These are phyloP conservation scores for Dactylorhiza incarnata DNA, from an alignment of 106 monocot species.

Conservation along the genomic window DNA sequence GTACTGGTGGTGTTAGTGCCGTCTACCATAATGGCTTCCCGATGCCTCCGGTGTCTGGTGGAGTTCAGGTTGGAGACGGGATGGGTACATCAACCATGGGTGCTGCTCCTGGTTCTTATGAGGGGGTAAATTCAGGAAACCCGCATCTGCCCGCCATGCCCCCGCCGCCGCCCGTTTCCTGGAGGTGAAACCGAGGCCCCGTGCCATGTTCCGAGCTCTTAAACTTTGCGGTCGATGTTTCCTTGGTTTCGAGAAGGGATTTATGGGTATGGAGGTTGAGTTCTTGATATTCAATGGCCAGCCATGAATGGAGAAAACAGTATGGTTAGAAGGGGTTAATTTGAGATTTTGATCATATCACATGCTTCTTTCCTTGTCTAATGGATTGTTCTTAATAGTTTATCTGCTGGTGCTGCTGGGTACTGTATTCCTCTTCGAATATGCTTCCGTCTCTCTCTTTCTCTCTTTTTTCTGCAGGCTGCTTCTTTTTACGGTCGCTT, in stretches of 20 bases:
- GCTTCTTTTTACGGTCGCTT: too few species aligned
- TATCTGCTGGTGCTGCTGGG: neutral
- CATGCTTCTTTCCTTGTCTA: neutral
- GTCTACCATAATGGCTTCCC: slow-evolving; percentile 14
- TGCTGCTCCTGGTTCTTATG: neutral
- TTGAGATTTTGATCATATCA: neutral
- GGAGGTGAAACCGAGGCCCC: slow-evolving; percentile 1
- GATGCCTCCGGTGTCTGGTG: slow-evolving; percentile 5
- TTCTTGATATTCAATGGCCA: neutral
- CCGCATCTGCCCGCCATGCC: neutral
- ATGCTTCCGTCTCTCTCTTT: neutral
- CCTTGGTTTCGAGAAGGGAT: neutral
- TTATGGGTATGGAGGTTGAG: neutral
- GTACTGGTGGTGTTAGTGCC: neutral
- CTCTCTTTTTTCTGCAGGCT: too few species aligned
- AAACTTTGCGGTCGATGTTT: neutral
- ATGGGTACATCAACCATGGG: neutral
- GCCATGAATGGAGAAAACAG: neutral
- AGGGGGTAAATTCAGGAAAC: neutral
- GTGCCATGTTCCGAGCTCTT: neutral
- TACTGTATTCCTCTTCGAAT: neutral
- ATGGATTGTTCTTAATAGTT: neutral
- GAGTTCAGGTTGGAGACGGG: neutral
- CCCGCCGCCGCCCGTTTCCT: neutral
- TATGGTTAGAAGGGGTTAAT: neutral